Conservation (phyloP, 2,329 filamentous ascomycete species). For the Paecilomyces fulvus region DNA sequence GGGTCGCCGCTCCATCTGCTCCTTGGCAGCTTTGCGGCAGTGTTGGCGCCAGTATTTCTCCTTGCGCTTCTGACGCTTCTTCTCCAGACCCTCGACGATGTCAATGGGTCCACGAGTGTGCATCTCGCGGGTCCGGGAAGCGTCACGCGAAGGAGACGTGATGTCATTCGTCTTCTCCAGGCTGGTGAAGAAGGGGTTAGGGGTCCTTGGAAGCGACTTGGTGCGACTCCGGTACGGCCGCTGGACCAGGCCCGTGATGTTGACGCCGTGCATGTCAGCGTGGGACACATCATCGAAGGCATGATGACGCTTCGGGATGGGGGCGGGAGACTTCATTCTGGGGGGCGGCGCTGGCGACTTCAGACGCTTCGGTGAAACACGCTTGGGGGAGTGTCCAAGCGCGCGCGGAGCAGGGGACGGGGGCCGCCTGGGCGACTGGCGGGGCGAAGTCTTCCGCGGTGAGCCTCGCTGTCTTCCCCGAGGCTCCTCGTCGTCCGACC, state of each 20-base stretch:
- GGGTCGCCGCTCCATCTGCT: constrained; percentile 53
- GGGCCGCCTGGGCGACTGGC: constrained; percentile 54
- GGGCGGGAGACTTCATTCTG: constrained; percentile 41
- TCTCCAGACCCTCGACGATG: constrained; percentile 92
- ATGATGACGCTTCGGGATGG: constrained; percentile 29
- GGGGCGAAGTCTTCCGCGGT: constrained; percentile 46
- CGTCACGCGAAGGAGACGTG: constrained; percentile 28
- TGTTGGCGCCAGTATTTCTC: constrained; percentile 89
- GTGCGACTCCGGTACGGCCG: constrained; percentile 66
- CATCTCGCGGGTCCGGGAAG: constrained; percentile 39
- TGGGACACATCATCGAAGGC: constrained; percentile 33
- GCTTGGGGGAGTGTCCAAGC: constrained; percentile 44
- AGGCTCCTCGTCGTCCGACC: constrained; percentile 49
- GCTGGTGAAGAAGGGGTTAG: constrained; percentile 56
- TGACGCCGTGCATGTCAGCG: constrained; percentile 42
- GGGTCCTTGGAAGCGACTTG: constrained; percentile 76
- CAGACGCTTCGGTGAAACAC: constrained; percentile 55
- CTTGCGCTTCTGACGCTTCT: constrained; percentile 83
- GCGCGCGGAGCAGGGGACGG: constrained; percentile 48
- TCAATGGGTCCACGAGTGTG: constrained; percentile 91
- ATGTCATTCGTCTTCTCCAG: constrained; percentile 21
- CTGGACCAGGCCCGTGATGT: constrained; percentile 47
- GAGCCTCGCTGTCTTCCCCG: constrained; percentile 36
- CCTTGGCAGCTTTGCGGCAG: constrained; percentile 69
- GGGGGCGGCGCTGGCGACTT: constrained; percentile 62